Evolutionary conservation across 768 basidiomycete genomes (phyloP).

Genomic region (Tephrocybe sp.): DNA sequence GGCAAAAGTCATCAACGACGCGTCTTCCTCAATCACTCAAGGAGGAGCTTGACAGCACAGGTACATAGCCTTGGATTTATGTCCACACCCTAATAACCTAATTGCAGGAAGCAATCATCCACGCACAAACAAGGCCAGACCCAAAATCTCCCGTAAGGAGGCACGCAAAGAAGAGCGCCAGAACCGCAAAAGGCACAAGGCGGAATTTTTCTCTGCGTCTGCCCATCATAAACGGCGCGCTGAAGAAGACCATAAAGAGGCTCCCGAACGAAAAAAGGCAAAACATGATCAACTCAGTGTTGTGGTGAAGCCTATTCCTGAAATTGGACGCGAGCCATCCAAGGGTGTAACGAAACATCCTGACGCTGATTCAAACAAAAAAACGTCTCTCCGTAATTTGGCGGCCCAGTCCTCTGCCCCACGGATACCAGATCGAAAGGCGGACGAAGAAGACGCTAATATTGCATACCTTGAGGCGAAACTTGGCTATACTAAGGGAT

Average conservation of each 20-base stretch:
- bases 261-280: slow-evolving; percentile 49
- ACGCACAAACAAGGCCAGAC: slow-evolving; percentile 16
- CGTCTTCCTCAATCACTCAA: slow-evolving; percentile 32
- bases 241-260: slow-evolving; percentile 45
- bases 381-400: slow-evolving; percentile 34
- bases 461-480: slow-evolving; percentile 82
- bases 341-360: neutral
- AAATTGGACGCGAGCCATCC: neutral
- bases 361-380: slow-evolving; percentile 5
- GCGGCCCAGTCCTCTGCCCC: slow-evolving; percentile 13
- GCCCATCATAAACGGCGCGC: slow-evolving; percentile 32
- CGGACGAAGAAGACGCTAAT: slow-evolving; percentile 78
- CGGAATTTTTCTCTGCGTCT: slow-evolving; percentile 48
- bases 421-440: slow-evolving; percentile 27
- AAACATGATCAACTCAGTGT: slow-evolving; percentile 20
- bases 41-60: slow-evolving; percentile 25
- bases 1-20: slow-evolving; percentile 37
- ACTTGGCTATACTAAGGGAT: slow-evolving; percentile 53
- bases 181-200: slow-evolving; percentile 60
- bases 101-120: slow-evolving; percentile 19
- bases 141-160: slow-evolving; percentile 51
- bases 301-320: neutral
- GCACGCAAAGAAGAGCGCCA: slow-evolving; percentile 60
- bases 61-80: slow-evolving; percentile 8
- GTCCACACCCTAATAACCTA: neutral